Evolutionary conservation across 2,329 filamentous ascomycete species (phyloP), one percentile per base, ranked within the genome.

Genomic region (Colletotrichum sp.): DNA sequence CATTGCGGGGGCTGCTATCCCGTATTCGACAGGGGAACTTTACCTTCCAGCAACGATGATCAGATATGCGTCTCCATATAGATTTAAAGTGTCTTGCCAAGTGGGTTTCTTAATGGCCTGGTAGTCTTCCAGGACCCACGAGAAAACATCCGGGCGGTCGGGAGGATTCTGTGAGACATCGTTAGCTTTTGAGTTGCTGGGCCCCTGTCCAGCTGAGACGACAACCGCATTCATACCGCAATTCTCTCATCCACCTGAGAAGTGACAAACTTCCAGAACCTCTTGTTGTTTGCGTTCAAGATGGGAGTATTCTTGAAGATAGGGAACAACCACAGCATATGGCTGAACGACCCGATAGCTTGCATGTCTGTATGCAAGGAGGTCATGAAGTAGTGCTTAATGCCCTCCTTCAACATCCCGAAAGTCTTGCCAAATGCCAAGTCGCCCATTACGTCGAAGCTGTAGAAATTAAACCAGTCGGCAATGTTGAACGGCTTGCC

Each of bases 361-460:
- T 72, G 66, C 82, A 81, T 81, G 8, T 78, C 79, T 7, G 73
- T 70, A 30, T 81, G 81, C 5, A 80, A 61, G 1, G 79, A 77
- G 9, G 74, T 78, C 78, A 83, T 82, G 30, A 78, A 83, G 68
- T 79, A 79, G 61, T 81, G 79, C 49, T 80, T 79, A 12, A 80
- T 70, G 5, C 80, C 82, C 2, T 78, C 75, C 30, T 71, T 76
- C 16, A 87, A 78, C 84, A 84, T 84, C 12, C 82, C 78, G 62
- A 85, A 87, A 7, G 80, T 79, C 34, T 82, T 80, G 1, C 83
- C 84, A 61, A 87, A 87, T 6, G 83, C 85, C 49, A 87, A 78
- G 64, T 87, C 84, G 3, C 84, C 85, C 86, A 87, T 86, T 7
- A 86, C 81, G 25, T 86, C 85, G 52, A 86, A 86, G 77, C 81